Evolutionary conservation across 257 asterid species (phyloP).

Genomic region (Jasminum sambac): DNA sequence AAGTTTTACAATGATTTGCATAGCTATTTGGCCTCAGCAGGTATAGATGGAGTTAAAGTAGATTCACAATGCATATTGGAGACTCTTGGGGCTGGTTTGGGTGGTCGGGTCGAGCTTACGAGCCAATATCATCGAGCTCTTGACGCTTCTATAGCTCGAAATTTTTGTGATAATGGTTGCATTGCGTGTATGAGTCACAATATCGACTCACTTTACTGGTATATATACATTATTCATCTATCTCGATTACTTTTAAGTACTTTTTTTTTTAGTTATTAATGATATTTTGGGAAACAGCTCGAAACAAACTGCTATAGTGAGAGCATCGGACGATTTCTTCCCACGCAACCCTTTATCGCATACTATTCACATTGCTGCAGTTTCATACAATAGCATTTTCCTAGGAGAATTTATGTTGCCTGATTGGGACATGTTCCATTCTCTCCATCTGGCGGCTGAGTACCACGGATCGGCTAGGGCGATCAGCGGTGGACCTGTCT

Average conservation of each 20-base stretch:
- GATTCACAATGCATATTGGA: not conserved
- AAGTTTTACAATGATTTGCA: conserved; percentile 2
- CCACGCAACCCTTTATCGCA: not conserved
- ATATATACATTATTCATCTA: too few relatives aligned
- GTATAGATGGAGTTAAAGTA: conserved; percentile 3
- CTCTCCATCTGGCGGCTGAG: not conserved
- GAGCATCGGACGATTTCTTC: not conserved
- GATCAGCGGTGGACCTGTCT: conserved; percentile 3
- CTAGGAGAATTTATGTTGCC: not conserved
- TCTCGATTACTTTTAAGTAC: not conserved
- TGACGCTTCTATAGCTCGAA: conserved; percentile 11
- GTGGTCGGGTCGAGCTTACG: conserved; percentile 16
- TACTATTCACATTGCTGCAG: not conserved
- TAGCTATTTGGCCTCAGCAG: conserved; percentile 1
- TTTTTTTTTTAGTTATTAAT: not conserved
- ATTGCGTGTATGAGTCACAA: conserved; percentile 19
- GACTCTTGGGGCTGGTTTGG: conserved; percentile 6
- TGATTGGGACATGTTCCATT: conserved; percentile 2
- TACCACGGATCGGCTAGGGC: conserved; percentile 7
- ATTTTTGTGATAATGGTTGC: conserved; percentile 16
- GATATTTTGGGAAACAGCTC: not conserved
- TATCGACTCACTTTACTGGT: conserved; percentile 12
- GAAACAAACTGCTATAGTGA: not conserved
- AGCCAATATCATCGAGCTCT: conserved; percentile 15
- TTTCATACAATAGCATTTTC: not conserved